Base-by-base conservation (phyloP, 2,329 filamentous ascomycete genomes). In the Plectosphaerella plurivora region DNA sequence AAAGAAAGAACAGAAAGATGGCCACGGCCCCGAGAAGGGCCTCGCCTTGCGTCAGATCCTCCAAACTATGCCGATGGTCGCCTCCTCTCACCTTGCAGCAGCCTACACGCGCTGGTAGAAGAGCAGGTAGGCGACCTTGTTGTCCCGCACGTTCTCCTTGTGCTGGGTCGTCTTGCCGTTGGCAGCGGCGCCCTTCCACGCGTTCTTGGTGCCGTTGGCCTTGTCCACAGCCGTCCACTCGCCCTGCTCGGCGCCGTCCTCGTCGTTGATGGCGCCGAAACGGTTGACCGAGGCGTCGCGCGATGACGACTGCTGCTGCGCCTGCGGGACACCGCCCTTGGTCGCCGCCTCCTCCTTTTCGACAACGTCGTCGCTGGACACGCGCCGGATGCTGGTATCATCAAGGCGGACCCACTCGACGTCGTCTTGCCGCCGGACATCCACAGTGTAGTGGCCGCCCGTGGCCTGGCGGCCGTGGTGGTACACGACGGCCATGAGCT, bases 391-490 rank as follows among this genome's bases (percentile, higher is more conserved):
- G 54, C 91, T 75, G 0, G 94, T 99, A 66, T 99, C 94, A 63
- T 99, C 94, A 59, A 99, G 83, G 51, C 93, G 89, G 52, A 99
- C 88, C 94, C 94, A 99, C 69, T 97, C 92, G 20, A 83, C 83
- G n/a, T 88, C 91, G 65, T 99, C 94, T 69, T 97, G 93, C 49
- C 94, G 87, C 53, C 92, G 85, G 41, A 97, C 88, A 68, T 99
- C 94, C n/a, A 95, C 93, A 1, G 94, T 99, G 70, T 99, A 99
- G 68, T 99, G 94, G 4, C 94, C 94, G 50, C 91, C 92, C 57
- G 89, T 95, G 36, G 94, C 94, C 61, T 95, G 96, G 75, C 96
- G 97, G 55, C 94, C 94, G 62, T 99, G 94, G 64, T 99, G 94
- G 66, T 99, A 99, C 20, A 99, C 91, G 28, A 96, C 94, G 18